A percentile compares a stretch with the other conserved stretches of the same genome.
Evolutionary conservation across 805 yeast genomes (phyloP).

Genomic region (Yamadazyma olivae): DNA sequence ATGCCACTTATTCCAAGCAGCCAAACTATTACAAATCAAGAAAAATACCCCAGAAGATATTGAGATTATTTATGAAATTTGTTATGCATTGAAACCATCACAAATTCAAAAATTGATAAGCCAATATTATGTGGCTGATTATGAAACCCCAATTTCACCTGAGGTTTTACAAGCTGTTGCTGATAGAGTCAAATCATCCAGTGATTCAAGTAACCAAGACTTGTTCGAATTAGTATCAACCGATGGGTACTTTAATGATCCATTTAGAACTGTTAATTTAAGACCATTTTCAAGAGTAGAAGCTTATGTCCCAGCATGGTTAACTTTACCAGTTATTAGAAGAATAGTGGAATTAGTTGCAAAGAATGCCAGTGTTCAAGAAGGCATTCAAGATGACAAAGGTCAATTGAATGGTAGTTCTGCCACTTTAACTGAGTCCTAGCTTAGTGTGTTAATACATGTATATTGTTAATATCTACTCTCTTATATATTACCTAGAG

Average conservation of each 20-base stretch:
- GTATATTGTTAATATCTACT: slow-evolving; percentile 5
- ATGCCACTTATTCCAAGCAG: slow-evolving; percentile 86
- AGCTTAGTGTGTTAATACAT: slow-evolving; percentile 1
- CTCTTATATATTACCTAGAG: too few relatives aligned
- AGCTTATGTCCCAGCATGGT: slow-evolving; percentile 93
- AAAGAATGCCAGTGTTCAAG: slow-evolving; percentile 70
- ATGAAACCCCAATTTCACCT: slow-evolving; percentile 87
- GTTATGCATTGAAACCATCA: slow-evolving; percentile 90
- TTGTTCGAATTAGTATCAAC: slow-evolving; percentile 68
- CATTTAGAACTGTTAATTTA: slow-evolving; percentile 69
- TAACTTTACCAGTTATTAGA: slow-evolving; percentile 84
- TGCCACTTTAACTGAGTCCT: slow-evolving; percentile 4
- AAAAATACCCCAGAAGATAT: slow-evolving; percentile 88
- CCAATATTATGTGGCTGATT: slow-evolving; percentile 88
- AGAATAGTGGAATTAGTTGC: slow-evolving; percentile 86
- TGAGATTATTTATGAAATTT: slow-evolving; percentile 88
- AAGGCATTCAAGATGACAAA: background rate
- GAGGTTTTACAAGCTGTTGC: slow-evolving; percentile 80
- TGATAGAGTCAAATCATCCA: slow-evolving; percentile 60
- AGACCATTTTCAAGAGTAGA: slow-evolving; percentile 79
- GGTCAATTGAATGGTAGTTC: slow-evolving; percentile 3
- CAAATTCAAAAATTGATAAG: slow-evolving; percentile 91
- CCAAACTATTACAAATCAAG: slow-evolving; percentile 87
- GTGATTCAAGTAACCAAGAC: slow-evolving; percentile 54
- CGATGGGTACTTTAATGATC: slow-evolving; percentile 78